Percentiles rank a stretch among this genome's conserved stretches.
These are phyloP conservation scores for Agastache rugosa DNA, from an alignment of 257 asterid species.

Conservation along the genomic window DNA sequence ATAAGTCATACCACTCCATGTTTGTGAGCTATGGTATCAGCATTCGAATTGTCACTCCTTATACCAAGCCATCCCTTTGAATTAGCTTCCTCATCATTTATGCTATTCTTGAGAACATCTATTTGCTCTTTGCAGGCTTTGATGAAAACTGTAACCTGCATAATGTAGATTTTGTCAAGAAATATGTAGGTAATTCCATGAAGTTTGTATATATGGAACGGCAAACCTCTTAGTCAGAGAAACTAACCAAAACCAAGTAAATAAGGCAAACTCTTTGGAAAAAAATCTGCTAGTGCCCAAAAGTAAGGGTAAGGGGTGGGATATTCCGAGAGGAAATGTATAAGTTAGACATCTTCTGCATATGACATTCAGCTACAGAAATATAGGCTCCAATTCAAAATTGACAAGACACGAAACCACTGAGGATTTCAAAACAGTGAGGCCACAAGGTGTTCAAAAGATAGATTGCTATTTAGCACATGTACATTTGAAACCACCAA, in stretches of 20 bases:
- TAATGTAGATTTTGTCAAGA: constrained; percentile 18
- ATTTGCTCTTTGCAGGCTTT: constrained; percentile 95
- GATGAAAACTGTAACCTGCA: constrained; percentile 83
- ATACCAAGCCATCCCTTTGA: constrained; percentile 92
- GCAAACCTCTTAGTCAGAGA: constrained; percentile 27
- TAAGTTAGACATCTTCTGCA: neutral
- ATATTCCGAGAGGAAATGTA: neutral
- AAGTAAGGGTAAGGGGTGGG: neutral
- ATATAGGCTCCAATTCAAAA: neutral
- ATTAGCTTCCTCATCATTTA: constrained; percentile 70
- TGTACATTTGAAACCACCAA: neutral
- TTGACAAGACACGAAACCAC: constrained; percentile 4
- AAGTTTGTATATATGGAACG: constrained; percentile 4
- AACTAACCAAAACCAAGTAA: neutral
- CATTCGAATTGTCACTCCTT: constrained; percentile 61
- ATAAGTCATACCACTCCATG: constrained; percentile 82
- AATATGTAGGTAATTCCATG: constrained; percentile 5
- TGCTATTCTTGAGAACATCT: constrained; percentile 77
- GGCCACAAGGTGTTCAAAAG: neutral
- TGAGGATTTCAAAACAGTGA: neutral
- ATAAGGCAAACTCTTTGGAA: neutral
- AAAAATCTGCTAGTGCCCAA: constrained; percentile 3
- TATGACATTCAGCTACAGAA: neutral
- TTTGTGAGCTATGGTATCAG: constrained; percentile 90
- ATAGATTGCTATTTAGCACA: too few species aligned